Base-by-base conservation (phyloP, 306 rosid genomes). In the Neltuma alba region DNA sequence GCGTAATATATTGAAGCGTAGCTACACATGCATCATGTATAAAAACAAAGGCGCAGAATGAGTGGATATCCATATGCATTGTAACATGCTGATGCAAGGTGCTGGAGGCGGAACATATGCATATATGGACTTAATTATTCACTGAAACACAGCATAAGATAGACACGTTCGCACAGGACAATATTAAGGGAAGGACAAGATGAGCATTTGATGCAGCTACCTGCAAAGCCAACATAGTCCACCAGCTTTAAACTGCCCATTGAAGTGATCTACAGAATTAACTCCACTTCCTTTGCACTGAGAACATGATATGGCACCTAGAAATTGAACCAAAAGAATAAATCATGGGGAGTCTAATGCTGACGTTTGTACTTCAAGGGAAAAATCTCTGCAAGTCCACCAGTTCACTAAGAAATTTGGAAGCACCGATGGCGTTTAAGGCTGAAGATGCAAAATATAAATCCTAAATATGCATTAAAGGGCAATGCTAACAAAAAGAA, bases 171-270 rank as follows among this genome's bases (percentile, higher is more conserved):
- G 67, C 20, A 57, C n/a, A 1, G n/a, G 37, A 31, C 23, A 72
- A 52, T 52, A 40, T 33, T 18, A 40, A 50, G 67, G 64, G 31
- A 81, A 38, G 63, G 48, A 21, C 44, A 55, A 47, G 40, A 69
- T 34, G 8, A 61, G 71, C 52, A 36, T 52, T 84, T 25, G 70
- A 74, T 58, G 62, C 9, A 70, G 47, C 42, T 87, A 96, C 99
- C 99, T 93, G 98, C 99, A 96, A 78, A 96, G 81, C 99, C 99
- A 96, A 83, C 99, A 96, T 58, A 93, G 48, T 79, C 89, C 92
- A 77, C 99, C 99, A 1, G 96, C 99, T 86, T 96, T 96, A 62
- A 87, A 93, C 79, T 75, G 96, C 55, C 99, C 99, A 42, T 93
- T 91, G 91, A 89, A 96, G 89, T 93, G 99, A 88, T 96, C 99